Evolutionary conservation across 2,329 filamentous ascomycete species (phyloP).

Genomic region (Cladosporium phlei): DNA sequence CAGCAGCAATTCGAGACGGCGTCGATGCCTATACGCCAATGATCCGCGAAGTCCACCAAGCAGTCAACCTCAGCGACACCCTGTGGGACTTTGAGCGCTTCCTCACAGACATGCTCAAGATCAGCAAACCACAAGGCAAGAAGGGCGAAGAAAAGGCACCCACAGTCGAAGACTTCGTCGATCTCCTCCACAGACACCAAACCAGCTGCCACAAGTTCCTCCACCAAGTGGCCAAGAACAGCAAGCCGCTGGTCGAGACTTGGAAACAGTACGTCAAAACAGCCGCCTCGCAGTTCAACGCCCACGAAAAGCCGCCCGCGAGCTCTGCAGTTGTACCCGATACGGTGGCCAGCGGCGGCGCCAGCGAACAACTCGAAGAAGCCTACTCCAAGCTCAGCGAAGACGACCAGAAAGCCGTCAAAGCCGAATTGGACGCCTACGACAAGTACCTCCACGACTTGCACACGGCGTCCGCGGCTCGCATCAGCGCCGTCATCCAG

Average conservation of each 20-base stretch:
- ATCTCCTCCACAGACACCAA: conserved; percentile 61
- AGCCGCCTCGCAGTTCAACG: conserved; percentile 53
- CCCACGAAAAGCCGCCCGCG: conserved; percentile 23
- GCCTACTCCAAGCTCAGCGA: conserved; percentile 46
- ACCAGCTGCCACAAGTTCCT: conserved; percentile 63
- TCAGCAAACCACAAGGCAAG: conserved; percentile 32
- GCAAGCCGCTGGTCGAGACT: conserved; percentile 58
- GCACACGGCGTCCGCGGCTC: conserved; percentile 48
- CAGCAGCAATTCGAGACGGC: conserved; percentile 59
- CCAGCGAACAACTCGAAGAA: conserved; percentile 38
- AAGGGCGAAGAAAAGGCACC: conserved; percentile 40
- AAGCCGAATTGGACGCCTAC: conserved; percentile 55
- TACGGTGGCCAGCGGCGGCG: conserved; percentile 38
- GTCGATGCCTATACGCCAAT: conserved; percentile 69
- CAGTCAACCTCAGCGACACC: conserved; percentile 65
- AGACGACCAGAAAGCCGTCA: conserved; percentile 44
- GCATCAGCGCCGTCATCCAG: conserved; percentile 55
- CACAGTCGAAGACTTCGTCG: conserved; percentile 67
- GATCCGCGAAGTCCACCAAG: conserved; percentile 66
- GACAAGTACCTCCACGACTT: conserved; percentile 56
- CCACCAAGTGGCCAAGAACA: conserved; percentile 64
- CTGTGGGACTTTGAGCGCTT: conserved; percentile 64
- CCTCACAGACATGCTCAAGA: conserved; percentile 65
- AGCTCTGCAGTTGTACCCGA: conserved; percentile 21
- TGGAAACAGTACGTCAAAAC: conserved; percentile 59